phyloP scores from a whole-genome alignment of 352 stramenopile genomes.

The Bremia lactucae region DNA sequence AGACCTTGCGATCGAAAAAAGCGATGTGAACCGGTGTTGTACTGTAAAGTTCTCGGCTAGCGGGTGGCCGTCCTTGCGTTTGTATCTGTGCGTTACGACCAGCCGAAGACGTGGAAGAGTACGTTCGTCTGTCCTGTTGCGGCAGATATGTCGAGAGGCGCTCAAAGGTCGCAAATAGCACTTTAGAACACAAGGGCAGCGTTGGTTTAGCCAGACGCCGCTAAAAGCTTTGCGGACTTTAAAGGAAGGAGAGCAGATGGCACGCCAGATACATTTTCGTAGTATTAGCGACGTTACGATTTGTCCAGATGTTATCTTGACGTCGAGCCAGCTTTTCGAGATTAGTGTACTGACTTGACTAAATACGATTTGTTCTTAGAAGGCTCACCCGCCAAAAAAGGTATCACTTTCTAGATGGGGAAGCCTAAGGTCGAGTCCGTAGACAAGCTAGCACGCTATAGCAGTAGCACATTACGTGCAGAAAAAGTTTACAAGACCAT shows the following conservation, averaged over 20 bases:
- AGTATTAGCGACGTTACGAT: conserved; percentile 5
- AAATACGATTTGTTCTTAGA: background rate
- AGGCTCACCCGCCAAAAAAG: background rate
- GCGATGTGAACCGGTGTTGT: too few relatives aligned
- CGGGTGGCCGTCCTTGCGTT: background rate
- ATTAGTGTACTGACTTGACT: background rate
- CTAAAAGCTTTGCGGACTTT: too few relatives aligned
- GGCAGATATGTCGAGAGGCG: background rate
- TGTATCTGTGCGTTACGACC: conserved; percentile 4
- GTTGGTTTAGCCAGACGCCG: too few relatives aligned
- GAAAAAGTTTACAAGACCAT: conserved; percentile 84
- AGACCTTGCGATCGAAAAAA: too few relatives aligned
- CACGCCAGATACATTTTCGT: conserved; percentile 5
- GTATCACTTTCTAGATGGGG: conserved; percentile 26
- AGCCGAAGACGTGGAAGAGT: conserved; percentile 2
- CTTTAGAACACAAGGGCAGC: too few relatives aligned
- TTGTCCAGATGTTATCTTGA: too few relatives aligned
- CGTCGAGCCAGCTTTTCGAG: too few relatives aligned
- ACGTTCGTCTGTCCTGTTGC: background rate
- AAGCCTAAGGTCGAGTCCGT: too few relatives aligned
- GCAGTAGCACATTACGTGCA: conserved; percentile 39
- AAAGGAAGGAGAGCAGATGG: conserved; percentile 13
- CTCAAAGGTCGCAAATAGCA: too few relatives aligned
- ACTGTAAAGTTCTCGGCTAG: background rate
- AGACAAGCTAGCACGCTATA: conserved; percentile 63